phyloP scores from a whole-genome alignment of 495 filamentous ascomycete genomes.

The Trichocladium uniseriatum region DNA sequence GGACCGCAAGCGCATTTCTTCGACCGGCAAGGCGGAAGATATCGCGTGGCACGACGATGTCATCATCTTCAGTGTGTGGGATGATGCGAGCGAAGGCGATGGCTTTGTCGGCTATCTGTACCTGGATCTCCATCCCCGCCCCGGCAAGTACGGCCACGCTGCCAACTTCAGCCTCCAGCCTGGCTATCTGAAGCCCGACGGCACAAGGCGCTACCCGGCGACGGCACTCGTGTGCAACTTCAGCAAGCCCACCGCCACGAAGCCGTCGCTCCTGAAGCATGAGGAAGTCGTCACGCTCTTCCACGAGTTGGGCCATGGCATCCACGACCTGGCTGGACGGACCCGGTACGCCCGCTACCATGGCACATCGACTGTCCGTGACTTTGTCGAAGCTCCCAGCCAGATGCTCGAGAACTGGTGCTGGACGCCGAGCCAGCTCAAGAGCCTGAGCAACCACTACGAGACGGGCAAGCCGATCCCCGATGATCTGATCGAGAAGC shows the following conservation, averaged over 20 bases:
- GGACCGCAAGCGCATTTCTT: constrained; percentile 38
- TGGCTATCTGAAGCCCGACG: constrained; percentile 44
- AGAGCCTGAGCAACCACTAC: constrained; percentile 48
- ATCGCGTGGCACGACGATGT: constrained; percentile 54
- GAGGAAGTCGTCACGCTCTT: constrained; percentile 57
- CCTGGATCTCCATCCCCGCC: constrained; percentile 52
- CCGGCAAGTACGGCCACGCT: constrained; percentile 58
- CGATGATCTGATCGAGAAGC: constrained; percentile 49
- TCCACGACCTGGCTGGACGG: constrained; percentile 50
- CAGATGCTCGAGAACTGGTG: constrained; percentile 66
- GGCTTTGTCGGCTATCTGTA: constrained; percentile 58
- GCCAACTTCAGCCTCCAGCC: constrained; percentile 76
- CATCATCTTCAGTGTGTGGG: constrained; percentile 55
- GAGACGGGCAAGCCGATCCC: constrained; percentile 47
- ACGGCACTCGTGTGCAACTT: constrained; percentile 61
- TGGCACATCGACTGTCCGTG: constrained; percentile 50
- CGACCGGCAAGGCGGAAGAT: constrained; percentile 49
- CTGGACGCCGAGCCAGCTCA: constrained; percentile 51
- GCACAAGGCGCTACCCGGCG: constrained; percentile 49
- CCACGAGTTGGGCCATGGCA: constrained; percentile 59
- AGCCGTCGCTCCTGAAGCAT: constrained; percentile 54
- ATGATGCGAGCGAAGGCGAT: constrained; percentile 47
- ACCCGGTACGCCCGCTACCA: constrained; percentile 50
- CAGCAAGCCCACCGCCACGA: constrained; percentile 51
- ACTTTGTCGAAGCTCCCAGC: constrained; percentile 57